Conservation (phyloP, 1,139 yeast species). For the Suhomyces bribrorum region DNA sequence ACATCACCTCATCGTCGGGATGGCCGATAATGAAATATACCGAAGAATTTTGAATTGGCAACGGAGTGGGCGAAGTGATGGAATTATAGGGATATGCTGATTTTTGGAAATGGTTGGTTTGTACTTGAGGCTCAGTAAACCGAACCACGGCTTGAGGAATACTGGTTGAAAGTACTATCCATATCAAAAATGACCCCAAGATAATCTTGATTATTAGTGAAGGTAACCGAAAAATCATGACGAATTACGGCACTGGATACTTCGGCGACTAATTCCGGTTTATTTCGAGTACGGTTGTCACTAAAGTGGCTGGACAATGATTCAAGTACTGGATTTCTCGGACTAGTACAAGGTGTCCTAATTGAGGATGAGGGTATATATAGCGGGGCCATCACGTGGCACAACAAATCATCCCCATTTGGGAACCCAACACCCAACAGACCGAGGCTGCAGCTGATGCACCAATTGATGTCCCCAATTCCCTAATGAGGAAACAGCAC, state of each 20-base stretch:
- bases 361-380: not conserved
- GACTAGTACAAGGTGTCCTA: not conserved
- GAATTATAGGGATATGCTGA: slow-evolving; percentile 39
- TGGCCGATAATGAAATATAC: slow-evolving; percentile 75
- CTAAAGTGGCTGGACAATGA: no score
- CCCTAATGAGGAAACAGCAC: not conserved
- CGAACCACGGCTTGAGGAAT: slow-evolving; percentile 40
- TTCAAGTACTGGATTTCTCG: no score
- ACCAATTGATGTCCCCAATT: not conserved
- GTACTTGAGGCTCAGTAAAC: slow-evolving; percentile 31
- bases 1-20: slow-evolving; percentile 99
- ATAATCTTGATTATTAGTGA: slow-evolving; percentile 17
- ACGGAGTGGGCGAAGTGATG: slow-evolving; percentile 37
- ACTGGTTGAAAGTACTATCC: slow-evolving; percentile 44
- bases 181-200: slow-evolving; percentile 30
- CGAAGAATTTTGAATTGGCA: slow-evolving; percentile 36
- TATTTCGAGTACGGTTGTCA: no score
- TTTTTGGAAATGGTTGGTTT: slow-evolving; percentile 24
- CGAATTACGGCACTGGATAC: no score
- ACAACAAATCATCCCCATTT: not conserved
- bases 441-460: slow-evolving; percentile 1
- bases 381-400: slow-evolving; percentile 4
- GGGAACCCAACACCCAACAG: slow-evolving; percentile 8
- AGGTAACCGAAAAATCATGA: slow-evolving; percentile 22
- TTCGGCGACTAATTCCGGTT: no score